Evolutionary conservation across 495 filamentous ascomycete genomes (phyloP).

Genomic region (Extremus antarcticus): DNA sequence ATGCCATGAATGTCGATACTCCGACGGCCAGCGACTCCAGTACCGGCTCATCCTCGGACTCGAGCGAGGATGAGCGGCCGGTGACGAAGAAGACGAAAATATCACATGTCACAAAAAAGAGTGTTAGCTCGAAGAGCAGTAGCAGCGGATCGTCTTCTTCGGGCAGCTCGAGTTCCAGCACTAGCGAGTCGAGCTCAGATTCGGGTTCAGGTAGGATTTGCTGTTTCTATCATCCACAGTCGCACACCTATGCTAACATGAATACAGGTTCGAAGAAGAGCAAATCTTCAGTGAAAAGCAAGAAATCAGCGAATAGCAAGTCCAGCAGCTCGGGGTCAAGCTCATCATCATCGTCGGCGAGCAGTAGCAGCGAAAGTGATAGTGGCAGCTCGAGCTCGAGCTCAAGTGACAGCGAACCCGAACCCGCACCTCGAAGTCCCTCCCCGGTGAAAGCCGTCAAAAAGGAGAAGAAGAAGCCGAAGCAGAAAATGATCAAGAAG

Average conservation of each 20-base stretch:
- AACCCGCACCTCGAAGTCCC: constrained; percentile 1
- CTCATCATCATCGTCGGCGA: neutral
- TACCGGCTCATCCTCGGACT: constrained; percentile 1
- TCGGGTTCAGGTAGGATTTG: neutral
- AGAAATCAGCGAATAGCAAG: neutral
- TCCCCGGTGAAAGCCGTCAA: constrained; percentile 10
- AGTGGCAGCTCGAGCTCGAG: neutral
- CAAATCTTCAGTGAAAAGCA: neutral
- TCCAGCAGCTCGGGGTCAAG: neutral
- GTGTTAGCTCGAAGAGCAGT: constrained; percentile 3
- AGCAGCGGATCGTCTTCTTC: neutral
- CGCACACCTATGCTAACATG: neutral
- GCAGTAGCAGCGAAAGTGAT: constrained; percentile 5
- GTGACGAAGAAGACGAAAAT: constrained; percentile 1
- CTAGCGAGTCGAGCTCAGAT: neutral
- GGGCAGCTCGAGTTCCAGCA: constrained; percentile 2
- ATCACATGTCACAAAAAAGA: constrained; percentile 1
- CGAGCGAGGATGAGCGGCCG: neutral
- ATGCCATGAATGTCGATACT: constrained; percentile 1
- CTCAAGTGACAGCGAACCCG: constrained; percentile 3
- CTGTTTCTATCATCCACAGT: too few relatives aligned
- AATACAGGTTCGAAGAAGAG: neutral
- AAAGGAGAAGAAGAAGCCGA: constrained; percentile 4
- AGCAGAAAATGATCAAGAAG: neutral
- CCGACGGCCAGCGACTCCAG: constrained; percentile 1